Percentiles rank a stretch among this genome's conserved stretches.
phyloP scores from a whole-genome alignment of 2,329 filamentous ascomycete species.

The Neonectria coccinea region DNA sequence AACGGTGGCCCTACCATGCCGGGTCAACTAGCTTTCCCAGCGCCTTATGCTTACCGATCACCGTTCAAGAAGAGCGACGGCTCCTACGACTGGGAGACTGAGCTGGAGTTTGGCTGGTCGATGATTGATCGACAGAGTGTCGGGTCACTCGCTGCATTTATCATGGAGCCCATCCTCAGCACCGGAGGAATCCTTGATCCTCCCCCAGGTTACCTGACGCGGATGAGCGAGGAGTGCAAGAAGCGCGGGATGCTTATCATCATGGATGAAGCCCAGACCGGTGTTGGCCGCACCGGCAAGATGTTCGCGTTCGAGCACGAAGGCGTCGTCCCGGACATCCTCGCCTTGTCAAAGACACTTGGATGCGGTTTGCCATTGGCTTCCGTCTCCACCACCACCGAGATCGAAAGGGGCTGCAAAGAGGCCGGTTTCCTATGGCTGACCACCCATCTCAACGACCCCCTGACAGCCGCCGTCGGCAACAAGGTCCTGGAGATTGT shows the following conservation, averaged over 20 bases:
- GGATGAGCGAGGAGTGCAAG: slow-evolving; percentile 57
- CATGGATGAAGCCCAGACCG: slow-evolving; percentile 71
- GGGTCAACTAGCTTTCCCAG: slow-evolving; percentile 68
- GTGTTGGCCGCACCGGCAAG: slow-evolving; percentile 65
- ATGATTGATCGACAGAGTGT: slow-evolving; percentile 69
- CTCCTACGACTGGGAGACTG: slow-evolving; percentile 73
- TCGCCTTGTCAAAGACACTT: slow-evolving; percentile 50
- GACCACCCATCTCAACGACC: too few species aligned
- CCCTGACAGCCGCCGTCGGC: too few species aligned
- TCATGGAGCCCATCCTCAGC: slow-evolving; percentile 70
- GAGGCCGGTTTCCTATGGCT: slow-evolving; percentile 42
- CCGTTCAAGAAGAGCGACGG: slow-evolving; percentile 70
- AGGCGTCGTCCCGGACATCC: slow-evolving; percentile 34
- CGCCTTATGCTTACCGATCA: slow-evolving; percentile 71
- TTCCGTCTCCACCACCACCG: slow-evolving; percentile 60
- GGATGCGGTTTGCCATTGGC: slow-evolving; percentile 55
- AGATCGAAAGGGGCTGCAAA: slow-evolving; percentile 59
- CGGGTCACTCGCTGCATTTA: slow-evolving; percentile 71
- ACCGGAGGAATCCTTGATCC: slow-evolving; percentile 56
- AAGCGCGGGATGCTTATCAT: slow-evolving; percentile 68
- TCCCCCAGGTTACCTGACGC: slow-evolving; percentile 31
- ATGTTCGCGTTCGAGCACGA: slow-evolving; percentile 69
- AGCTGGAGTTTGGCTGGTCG: slow-evolving; percentile 72
- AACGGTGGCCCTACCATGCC: slow-evolving; percentile 61
- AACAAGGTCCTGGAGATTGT: too few species aligned